Conservation (phyloP, 2,329 filamentous ascomycete species). For the Aspergillus luchuensis region DNA sequence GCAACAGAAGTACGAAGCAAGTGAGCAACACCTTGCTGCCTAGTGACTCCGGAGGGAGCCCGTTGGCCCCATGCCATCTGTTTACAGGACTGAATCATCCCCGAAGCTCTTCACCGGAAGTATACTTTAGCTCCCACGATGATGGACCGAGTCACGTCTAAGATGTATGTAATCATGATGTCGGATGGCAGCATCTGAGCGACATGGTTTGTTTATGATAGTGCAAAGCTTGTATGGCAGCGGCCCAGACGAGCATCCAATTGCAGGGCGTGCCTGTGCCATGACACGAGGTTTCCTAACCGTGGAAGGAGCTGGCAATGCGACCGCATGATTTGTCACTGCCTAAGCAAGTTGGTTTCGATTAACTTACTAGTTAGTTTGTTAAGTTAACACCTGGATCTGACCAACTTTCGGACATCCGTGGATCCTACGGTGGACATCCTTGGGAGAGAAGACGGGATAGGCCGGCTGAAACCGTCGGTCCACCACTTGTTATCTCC, state of each 20-base stretch:
- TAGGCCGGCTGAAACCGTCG: constrained; percentile 19
- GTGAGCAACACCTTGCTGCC: constrained; percentile 1
- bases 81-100: neutral
- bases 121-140: too few species aligned
- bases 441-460: constrained; percentile 21
- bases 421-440: constrained; percentile 10
- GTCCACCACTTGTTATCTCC: constrained; percentile 15
- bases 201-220: neutral
- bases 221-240: constrained; percentile 7
- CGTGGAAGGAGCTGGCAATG: neutral
- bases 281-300: constrained; percentile 9
- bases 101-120: too few species aligned
- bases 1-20: neutral
- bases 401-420: constrained; percentile 10
- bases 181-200: neutral
- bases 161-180: constrained; percentile 5
- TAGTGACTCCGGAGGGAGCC: neutral
- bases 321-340: constrained; percentile 10
- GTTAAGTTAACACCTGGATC: too few species aligned
- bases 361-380: too few species aligned
- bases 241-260: neutral
- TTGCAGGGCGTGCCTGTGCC: constrained; percentile 5
- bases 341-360: neutral
- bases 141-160: too few species aligned
- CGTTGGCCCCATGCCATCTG: neutral